These are phyloP conservation scores for Vachellia collinsii DNA, from an alignment of 306 rosid species.

Conservation along the genomic window DNA sequence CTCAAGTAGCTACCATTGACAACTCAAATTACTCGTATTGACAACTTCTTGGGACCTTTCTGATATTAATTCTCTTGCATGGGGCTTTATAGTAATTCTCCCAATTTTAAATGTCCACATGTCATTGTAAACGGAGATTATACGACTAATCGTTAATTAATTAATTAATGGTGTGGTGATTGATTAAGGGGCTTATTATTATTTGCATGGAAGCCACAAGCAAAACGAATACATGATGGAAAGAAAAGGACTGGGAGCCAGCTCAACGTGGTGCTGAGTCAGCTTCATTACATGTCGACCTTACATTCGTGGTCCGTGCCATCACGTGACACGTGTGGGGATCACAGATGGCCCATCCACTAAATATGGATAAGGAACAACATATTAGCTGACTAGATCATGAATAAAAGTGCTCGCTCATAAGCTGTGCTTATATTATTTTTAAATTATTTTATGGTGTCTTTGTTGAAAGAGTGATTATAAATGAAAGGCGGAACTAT, in stretches of 20 bases:
- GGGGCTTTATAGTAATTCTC: no score
- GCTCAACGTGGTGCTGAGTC: conserved; percentile 20
- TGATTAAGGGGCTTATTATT: background rate
- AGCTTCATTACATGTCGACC: background rate
- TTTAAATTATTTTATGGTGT: background rate
- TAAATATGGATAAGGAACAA: background rate
- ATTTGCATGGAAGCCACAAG: background rate
- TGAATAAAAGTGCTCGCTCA: background rate
- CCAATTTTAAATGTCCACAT: background rate
- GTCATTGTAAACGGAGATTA: background rate
- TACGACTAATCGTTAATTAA: background rate
- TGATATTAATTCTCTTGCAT: no score
- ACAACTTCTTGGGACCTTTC: no score
- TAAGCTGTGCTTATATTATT: background rate
- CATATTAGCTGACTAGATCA: background rate
- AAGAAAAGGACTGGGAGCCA: background rate
- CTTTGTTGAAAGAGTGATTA: background rate
- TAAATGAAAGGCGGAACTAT: background rate
- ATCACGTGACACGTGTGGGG: background rate
- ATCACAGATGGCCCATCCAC: background rate
- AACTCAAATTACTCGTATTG: no score
- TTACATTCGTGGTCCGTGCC: background rate
- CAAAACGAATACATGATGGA: background rate
- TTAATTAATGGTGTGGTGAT: background rate
- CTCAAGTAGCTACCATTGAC: no score